These are phyloP conservation scores for Fusarium sp. DNA, from an alignment of 2,329 filamentous ascomycete species.

Conservation along the genomic window DNA sequence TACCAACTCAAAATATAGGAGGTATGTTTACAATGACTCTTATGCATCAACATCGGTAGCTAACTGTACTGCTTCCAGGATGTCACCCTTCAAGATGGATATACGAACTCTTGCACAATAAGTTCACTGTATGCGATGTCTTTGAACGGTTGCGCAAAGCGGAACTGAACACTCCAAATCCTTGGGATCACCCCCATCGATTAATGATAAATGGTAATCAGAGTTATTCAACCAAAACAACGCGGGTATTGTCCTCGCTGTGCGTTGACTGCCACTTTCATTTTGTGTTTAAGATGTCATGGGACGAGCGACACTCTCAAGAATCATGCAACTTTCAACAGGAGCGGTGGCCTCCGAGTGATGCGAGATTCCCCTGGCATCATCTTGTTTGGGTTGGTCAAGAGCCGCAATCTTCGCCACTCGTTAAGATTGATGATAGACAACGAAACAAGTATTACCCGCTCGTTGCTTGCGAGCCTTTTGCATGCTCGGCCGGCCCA, in stretches of 20 bases:
- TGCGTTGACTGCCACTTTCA: constrained; percentile 54
- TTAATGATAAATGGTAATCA: constrained; percentile 53
- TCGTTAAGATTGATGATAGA: constrained; percentile 21
- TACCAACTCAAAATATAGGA: constrained; percentile 38
- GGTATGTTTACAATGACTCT: constrained; percentile 35
- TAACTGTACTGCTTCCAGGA: constrained; percentile 37
- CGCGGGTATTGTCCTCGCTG: constrained; percentile 47
- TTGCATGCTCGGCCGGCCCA: constrained; percentile 52
- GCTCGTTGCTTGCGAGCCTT: constrained; percentile 47
- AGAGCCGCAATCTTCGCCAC: constrained; percentile 27
- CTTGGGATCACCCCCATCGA: constrained; percentile 48
- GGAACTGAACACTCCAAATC: constrained; percentile 42
- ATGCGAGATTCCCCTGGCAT: constrained; percentile 50
- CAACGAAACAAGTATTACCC: constrained; percentile 51
- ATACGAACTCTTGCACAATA: constrained; percentile 50
- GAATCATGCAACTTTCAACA: constrained; percentile 45
- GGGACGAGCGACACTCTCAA: constrained; percentile 42
- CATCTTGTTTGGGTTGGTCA: constrained; percentile 49
- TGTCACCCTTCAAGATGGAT: constrained; percentile 53
- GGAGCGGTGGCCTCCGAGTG: constrained; percentile 46
- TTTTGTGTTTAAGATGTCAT: constrained; percentile 51
- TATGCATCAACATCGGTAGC: background rate
- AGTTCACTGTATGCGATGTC: constrained; percentile 48
- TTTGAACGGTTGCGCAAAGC: constrained; percentile 46
- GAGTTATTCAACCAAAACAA: constrained; percentile 41